phyloP scores from a whole-genome alignment of 768 basidiomycete species.

The Saitozyma podzolica region DNA sequence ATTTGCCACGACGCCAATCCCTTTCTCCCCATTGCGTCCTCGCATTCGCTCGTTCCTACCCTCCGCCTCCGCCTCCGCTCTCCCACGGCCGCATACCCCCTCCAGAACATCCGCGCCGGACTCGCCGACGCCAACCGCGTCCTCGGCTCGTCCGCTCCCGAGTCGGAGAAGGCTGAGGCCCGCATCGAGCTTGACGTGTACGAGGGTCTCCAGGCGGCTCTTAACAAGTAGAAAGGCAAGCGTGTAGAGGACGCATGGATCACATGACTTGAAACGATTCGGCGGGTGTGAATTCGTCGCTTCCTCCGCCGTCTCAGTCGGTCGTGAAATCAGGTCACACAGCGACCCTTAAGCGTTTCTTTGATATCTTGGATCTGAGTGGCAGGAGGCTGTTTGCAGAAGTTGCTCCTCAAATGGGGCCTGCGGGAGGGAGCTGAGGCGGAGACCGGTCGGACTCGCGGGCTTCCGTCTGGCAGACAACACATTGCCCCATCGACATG shows the following conservation, averaged over 20 bases:
- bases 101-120: conserved; percentile 82
- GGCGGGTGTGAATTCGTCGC: no score
- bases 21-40: conserved; percentile 12
- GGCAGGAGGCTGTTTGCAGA: no score
- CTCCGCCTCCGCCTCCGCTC: neutral
- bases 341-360: no score
- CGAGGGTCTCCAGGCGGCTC: conserved; percentile 86
- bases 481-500: no score
- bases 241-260: neutral
- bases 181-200: conserved; percentile 94
- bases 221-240: conserved; percentile 55
- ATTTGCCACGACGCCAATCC: neutral
- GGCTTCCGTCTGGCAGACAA: no score
- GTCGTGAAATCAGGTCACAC: no score
- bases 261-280: neutral
- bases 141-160: conserved; percentile 76
- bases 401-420: no score
- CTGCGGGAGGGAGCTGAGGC: no score
- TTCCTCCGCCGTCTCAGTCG: no score
- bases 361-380: no score
- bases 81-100: neutral
- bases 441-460: no score
- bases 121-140: conserved; percentile 85
- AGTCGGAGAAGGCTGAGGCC: conserved; percentile 90
- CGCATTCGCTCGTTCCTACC: neutral